A percentile compares a stretch with the other conserved stretches of the same genome.
Conservation (phyloP, 139 green algal species). For the Mychonastes homosphaera region DNA sequence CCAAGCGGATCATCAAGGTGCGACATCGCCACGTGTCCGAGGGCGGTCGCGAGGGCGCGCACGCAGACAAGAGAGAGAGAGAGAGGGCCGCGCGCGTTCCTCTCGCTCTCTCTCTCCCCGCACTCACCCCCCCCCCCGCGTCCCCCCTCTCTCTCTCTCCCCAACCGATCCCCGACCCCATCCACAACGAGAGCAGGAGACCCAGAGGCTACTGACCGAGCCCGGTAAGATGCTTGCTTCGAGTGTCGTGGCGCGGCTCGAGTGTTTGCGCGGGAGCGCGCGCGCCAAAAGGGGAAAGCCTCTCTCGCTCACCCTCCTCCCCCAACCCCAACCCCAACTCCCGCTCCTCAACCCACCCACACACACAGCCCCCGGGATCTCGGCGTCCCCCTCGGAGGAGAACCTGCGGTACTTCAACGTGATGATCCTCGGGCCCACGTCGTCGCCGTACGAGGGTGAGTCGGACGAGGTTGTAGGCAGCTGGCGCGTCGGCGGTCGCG, state of each 20-base stretch:
- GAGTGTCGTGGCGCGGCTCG: neutral
- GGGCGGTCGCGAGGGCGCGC: neutral
- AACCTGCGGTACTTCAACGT: slow-evolving; percentile 98
- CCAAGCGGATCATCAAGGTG: slow-evolving; percentile 53
- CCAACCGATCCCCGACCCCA: too few relatives aligned
- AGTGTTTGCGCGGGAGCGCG: neutral
- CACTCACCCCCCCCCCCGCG: neutral
- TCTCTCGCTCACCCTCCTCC: neutral
- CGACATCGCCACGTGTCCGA: neutral
- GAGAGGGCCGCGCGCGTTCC: too few relatives aligned
- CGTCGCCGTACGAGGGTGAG: slow-evolving; percentile 89
- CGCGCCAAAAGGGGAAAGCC: neutral
- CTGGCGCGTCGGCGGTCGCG: too few relatives aligned
- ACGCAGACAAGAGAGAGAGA: too few relatives aligned
- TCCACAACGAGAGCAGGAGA: too few relatives aligned
- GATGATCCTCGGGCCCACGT: slow-evolving; percentile 83
- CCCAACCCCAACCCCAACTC: neutral
- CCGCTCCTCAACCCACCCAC: neutral
- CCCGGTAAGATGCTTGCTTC: slow-evolving; percentile 44
- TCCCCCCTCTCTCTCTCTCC: neutral
- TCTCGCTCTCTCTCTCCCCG: neutral
- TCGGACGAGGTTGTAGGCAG: too few relatives aligned
- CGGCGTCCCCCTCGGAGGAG: slow-evolving; percentile 83
- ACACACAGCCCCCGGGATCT: slow-evolving; percentile 94
- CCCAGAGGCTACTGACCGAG: slow-evolving; percentile 91